These are phyloP conservation scores for Beauveria australis DNA, from an alignment of 2,329 filamentous ascomycete genomes.

Conservation along the genomic window DNA sequence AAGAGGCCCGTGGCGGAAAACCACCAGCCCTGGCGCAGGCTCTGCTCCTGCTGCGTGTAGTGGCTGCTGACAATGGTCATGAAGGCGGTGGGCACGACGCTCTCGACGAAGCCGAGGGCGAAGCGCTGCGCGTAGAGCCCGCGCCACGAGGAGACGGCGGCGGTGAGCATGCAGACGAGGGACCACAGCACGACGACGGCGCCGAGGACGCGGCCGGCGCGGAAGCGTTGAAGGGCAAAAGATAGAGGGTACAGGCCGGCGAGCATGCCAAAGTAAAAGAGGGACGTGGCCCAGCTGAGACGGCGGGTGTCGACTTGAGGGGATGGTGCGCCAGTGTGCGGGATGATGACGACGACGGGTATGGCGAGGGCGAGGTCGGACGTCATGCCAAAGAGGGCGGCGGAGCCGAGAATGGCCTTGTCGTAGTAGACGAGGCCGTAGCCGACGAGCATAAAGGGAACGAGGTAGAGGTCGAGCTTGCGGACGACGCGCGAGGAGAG, in stretches of 20 bases:
- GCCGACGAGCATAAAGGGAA: slow-evolving; percentile 57
- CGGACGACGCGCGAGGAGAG: slow-evolving; percentile 49
- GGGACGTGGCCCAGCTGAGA: slow-evolving; percentile 67
- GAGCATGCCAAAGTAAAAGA: slow-evolving; percentile 77
- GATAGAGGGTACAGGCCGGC: slow-evolving; percentile 67
- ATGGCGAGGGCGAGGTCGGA: slow-evolving; percentile 54
- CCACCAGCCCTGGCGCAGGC: slow-evolving; percentile 59
- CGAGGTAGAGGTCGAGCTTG: slow-evolving; percentile 60
- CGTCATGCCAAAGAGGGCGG: slow-evolving; percentile 70
- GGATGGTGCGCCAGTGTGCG: slow-evolving; percentile 24
- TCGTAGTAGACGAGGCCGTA: slow-evolving; percentile 38
- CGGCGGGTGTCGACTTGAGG: slow-evolving; percentile 50
- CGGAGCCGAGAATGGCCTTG: slow-evolving; percentile 64
- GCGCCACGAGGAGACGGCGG: slow-evolving; percentile 53
- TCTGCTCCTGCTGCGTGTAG: slow-evolving; percentile 59
- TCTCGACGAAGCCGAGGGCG: slow-evolving; percentile 55
- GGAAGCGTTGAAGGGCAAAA: slow-evolving; percentile 60
- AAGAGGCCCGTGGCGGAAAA: slow-evolving; percentile 52
- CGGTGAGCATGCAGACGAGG: slow-evolving; percentile 58
- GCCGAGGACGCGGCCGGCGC: slow-evolving; percentile 56
- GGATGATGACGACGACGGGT: slow-evolving; percentile 26
- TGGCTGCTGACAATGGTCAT: slow-evolving; percentile 55
- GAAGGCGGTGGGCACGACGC: slow-evolving; percentile 57
- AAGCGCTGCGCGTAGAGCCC: slow-evolving; percentile 62
- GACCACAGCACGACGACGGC: slow-evolving; percentile 58